A percentile compares a stretch with the other conserved stretches of the same genome.
Evolutionary conservation across 805 yeast species (phyloP).

Genomic region (Kodamaea leandrae): DNA sequence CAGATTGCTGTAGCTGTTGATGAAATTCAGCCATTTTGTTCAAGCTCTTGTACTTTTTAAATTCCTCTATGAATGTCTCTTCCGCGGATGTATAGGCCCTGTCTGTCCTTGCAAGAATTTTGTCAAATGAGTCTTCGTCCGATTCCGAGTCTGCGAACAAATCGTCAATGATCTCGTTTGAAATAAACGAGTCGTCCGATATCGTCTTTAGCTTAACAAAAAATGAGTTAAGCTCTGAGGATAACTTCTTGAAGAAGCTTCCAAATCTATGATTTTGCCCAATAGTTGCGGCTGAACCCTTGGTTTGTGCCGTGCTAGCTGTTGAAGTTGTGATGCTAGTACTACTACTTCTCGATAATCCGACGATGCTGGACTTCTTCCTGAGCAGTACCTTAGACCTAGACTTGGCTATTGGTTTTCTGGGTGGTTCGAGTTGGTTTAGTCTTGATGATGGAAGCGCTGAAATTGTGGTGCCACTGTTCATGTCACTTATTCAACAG

Average conservation of each 20-base stretch:
- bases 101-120: slow-evolving; percentile 14
- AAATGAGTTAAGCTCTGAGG: slow-evolving; percentile 37
- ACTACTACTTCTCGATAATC: not conserved
- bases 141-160: slow-evolving; percentile 44
- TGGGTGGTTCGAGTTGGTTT: slow-evolving; percentile 1
- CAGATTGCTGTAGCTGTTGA: slow-evolving; percentile 12
- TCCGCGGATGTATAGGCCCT: slow-evolving; percentile 27
- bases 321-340: not conserved
- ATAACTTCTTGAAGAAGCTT: slow-evolving; percentile 36
- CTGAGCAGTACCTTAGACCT: slow-evolving; percentile 8
- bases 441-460: not conserved
- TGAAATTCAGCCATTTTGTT: slow-evolving; percentile 30
- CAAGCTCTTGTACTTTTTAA: slow-evolving; percentile 29
- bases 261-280: slow-evolving; percentile 4
- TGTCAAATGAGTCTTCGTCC: slow-evolving; percentile 28
- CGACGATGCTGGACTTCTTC: slow-evolving; percentile 5
- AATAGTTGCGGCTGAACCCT: not conserved
- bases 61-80: slow-evolving; percentile 32
- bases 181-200: slow-evolving; percentile 48
- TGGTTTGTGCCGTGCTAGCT: not conserved
- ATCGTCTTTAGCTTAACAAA: slow-evolving; percentile 35
- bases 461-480: not conserved
- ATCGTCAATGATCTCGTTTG: slow-evolving; percentile 50
- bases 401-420: not conserved
- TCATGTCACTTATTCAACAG: slow-evolving; percentile 1